phyloP scores from a whole-genome alignment of 2,329 filamentous ascomycete species.

The Microsporum ferrugineum region DNA sequence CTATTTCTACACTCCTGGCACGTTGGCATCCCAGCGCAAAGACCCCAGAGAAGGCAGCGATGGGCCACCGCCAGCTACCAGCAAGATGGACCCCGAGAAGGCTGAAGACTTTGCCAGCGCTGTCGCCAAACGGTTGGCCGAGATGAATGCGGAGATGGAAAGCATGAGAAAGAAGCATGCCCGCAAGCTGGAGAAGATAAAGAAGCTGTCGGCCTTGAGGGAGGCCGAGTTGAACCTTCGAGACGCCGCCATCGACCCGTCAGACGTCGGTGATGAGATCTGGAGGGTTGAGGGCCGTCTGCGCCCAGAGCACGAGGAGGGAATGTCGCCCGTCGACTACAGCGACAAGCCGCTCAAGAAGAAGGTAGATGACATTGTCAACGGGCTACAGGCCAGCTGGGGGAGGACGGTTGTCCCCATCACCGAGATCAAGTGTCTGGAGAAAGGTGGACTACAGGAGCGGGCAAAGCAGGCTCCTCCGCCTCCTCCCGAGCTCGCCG shows the following conservation, averaged over 20 bases:
- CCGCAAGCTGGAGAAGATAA: slow-evolving; percentile 61
- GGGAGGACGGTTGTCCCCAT: slow-evolving; percentile 55
- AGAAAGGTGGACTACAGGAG: slow-evolving; percentile 65
- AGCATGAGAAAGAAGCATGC: slow-evolving; percentile 71
- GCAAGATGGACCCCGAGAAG: slow-evolving; percentile 61
- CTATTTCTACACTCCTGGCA: slow-evolving; percentile 57
- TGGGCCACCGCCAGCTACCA: slow-evolving; percentile 32
- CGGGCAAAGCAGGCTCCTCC: slow-evolving; percentile 23
- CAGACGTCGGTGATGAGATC: slow-evolving; percentile 46
- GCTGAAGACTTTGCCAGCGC: slow-evolving; percentile 75
- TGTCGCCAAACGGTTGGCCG: slow-evolving; percentile 58
- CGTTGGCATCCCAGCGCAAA: slow-evolving; percentile 17
- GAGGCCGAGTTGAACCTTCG: slow-evolving; percentile 67
- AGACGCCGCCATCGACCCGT: slow-evolving; percentile 46
- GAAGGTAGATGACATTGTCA: slow-evolving; percentile 58
- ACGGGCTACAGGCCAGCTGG: slow-evolving; percentile 60
- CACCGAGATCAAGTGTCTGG: slow-evolving; percentile 56
- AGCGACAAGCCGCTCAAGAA: slow-evolving; percentile 32
- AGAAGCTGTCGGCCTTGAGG: slow-evolving; percentile 57
- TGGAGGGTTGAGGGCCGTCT: slow-evolving; percentile 52
- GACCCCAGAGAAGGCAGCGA: slow-evolving; percentile 22
- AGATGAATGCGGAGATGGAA: slow-evolving; percentile 70
- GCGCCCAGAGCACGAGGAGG: slow-evolving; percentile 24
- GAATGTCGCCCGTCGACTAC: slow-evolving; percentile 26
- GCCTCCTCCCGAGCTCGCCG: not conserved